phyloP scores from a whole-genome alignment of 345 rosid genomes.

The Bruguiera gymnorhiza region DNA sequence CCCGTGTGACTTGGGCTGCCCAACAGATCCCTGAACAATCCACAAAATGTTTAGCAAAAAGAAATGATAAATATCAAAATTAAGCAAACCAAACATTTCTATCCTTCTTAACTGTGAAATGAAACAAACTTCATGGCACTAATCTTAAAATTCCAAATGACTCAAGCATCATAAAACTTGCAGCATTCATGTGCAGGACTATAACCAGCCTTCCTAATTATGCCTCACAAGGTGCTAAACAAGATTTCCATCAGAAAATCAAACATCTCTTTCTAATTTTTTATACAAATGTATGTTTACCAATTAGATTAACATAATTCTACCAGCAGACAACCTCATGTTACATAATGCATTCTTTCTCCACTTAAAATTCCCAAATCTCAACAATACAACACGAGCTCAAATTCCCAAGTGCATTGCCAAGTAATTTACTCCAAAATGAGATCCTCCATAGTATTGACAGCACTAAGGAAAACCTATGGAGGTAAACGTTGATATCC shows the following conservation, averaged over 20 bases:
- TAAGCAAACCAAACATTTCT: neutral
- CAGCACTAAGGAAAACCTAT: no score
- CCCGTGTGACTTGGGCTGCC: conserved; percentile 51
- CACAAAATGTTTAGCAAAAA: conserved; percentile 6
- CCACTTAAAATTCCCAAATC: no score
- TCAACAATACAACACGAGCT: no score
- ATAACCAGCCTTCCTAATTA: conserved; percentile 1
- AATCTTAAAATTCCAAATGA: neutral
- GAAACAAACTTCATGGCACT: conserved; percentile 2
- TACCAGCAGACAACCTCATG: neutral
- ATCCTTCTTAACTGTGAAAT: neutral
- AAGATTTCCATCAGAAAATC: neutral
- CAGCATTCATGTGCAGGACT: neutral
- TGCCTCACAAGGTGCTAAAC: neutral
- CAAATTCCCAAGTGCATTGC: no score
- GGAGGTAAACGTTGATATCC: no score
- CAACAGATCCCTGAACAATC: conserved; percentile 47
- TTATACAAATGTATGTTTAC: no score
- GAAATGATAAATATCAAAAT: neutral
- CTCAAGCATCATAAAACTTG: neutral
- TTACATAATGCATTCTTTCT: no score
- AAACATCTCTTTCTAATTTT: no score
- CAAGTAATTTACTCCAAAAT: no score
- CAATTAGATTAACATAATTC: neutral
- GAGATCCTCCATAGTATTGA: no score